These are phyloP conservation scores for Botryotinia narcissicola DNA, from an alignment of 2,329 filamentous ascomycete genomes.

Conservation along the genomic window DNA sequence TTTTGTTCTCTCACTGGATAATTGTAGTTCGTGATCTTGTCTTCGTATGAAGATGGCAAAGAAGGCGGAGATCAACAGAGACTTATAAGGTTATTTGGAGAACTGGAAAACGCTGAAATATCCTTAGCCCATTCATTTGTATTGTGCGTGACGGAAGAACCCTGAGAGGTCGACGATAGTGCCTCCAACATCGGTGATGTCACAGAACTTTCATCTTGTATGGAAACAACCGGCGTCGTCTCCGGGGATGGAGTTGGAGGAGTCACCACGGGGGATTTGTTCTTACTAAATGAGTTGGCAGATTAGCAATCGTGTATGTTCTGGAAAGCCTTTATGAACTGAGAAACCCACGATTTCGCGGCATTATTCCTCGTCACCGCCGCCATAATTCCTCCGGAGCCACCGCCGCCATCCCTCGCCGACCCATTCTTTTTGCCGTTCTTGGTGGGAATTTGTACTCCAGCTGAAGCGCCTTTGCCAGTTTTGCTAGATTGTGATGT, in stretches of 20 bases:
- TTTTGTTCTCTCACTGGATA: constrained; percentile 38
- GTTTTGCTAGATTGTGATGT: constrained; percentile 29
- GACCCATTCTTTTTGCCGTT: constrained; percentile 39
- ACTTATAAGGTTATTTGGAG: constrained; percentile 44
- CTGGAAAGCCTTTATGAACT: not conserved
- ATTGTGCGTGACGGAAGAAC: constrained; percentile 32
- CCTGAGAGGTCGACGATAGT: constrained; percentile 34
- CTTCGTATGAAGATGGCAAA: constrained; percentile 38
- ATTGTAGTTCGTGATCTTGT: constrained; percentile 32
- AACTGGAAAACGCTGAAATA: constrained; percentile 43
- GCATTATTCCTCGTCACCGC: constrained; percentile 39
- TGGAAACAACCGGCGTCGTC: constrained; percentile 30
- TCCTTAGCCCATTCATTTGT: constrained; percentile 47
- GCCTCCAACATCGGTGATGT: constrained; percentile 37
- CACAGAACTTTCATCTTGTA: constrained; percentile 29
- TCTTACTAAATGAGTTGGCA: constrained; percentile 17
- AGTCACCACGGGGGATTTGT: constrained; percentile 15
- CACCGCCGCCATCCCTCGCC: constrained; percentile 36
- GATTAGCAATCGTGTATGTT: constrained; percentile 12
- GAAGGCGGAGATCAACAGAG: constrained; percentile 46
- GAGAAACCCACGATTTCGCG: constrained; percentile 35
- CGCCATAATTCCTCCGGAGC: constrained; percentile 30
- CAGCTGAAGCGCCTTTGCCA: constrained; percentile 31
- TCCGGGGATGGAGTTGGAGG: constrained; percentile 32
- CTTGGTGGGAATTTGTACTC: constrained; percentile 34